Base-by-base conservation (phyloP, 176 grass and related monocot species). In the Chloris gayana region DNA sequence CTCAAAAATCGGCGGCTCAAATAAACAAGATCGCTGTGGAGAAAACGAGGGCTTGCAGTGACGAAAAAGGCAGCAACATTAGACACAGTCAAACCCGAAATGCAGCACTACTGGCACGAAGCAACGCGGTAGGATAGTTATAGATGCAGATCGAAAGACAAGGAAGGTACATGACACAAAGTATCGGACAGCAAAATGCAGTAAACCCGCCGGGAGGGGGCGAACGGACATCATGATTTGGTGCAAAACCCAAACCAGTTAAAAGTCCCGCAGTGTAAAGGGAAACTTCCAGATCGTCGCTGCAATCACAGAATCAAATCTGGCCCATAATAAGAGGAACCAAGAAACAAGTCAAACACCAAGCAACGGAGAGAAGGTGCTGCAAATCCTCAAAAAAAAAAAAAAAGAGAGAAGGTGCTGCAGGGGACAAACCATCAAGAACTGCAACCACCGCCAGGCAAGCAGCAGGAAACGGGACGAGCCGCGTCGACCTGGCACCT, bases 61-160 rank as follows among this genome's bases (percentile, higher is more conserved):
- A 65, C 6, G 22, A 72, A 75, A 73, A 74, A 59, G 61, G 22
- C 54, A 60, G 39, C 63, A 79, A 24, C 69, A 78, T 77, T 19
- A 72, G 24, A 66, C 25, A 71, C 56, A 56, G 19, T 37, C 35
- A 68, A 68, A 75, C 74, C 56, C 11, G 67, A 67, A 74, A 73
- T 60, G 10, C 53, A 9, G 21, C 21, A n/a, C 51, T n/a, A 56
- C 1, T 56, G 6, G 19, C 8, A 42, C 46, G 27, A 83, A 45
- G 58, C 74, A 73, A 67, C 74, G 17, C 17, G 2, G 49, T 21
- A 19, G 3, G 3, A 45, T n/a, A 39, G 68, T 21, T 73, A 25
- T 73, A 11, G 73, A 79, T 73, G 68, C 30, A 1, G 38, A 79
- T 32, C 79, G 72, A 83, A 79, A 67, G 68, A 58, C 19, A 50